phyloP scores from a whole-genome alignment of 2,329 filamentous ascomycete genomes.

The Chaetomiaceae sp. region DNA sequence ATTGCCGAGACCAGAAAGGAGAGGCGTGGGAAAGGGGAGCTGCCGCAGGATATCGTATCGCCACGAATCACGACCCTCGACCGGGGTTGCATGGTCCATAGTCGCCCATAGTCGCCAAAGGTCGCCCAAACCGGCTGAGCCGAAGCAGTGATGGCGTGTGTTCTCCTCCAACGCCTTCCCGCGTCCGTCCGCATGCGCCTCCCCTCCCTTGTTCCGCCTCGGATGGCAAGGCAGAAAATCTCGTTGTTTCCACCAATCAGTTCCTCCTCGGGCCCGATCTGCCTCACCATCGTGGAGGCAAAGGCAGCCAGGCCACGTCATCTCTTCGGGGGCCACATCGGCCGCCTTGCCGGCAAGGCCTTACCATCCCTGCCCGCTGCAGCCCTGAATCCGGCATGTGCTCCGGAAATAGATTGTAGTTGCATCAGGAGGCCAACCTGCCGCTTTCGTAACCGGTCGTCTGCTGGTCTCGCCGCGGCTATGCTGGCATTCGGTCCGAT shows the following conservation, averaged over 20 bases:
- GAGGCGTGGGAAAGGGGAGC: background rate
- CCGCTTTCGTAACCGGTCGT: slow-evolving; percentile 5
- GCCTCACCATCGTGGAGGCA: slow-evolving; percentile 7
- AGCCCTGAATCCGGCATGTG: background rate
- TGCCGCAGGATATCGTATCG: slow-evolving; percentile 13
- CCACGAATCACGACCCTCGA: slow-evolving; percentile 17
- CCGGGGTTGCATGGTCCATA: slow-evolving; percentile 8
- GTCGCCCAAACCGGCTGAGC: slow-evolving; percentile 14
- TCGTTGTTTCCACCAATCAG: background rate
- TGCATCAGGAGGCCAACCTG: slow-evolving; percentile 3
- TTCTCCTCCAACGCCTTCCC: slow-evolving; percentile 10
- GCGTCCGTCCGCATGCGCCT: slow-evolving; percentile 7
- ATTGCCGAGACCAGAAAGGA: too few relatives aligned
- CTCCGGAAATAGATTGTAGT: slow-evolving; percentile 6
- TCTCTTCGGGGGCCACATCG: slow-evolving; percentile 9
- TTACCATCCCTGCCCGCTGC: slow-evolving; percentile 4
- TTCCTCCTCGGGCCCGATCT: slow-evolving; percentile 9
- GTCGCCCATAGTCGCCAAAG: slow-evolving; percentile 13
- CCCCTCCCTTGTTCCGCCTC: background rate
- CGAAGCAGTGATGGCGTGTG: slow-evolving; percentile 11
- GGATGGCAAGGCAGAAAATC: slow-evolving; percentile 16
- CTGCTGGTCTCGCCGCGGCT: slow-evolving; percentile 9
- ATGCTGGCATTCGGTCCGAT: slow-evolving; percentile 16
- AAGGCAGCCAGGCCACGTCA: slow-evolving; percentile 16
- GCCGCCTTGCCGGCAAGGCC: background rate